Percentiles rank a stretch among this genome's conserved stretches.
Conservation (phyloP, 2,329 filamentous ascomycete species). For the Colletotrichum navitas region DNA sequence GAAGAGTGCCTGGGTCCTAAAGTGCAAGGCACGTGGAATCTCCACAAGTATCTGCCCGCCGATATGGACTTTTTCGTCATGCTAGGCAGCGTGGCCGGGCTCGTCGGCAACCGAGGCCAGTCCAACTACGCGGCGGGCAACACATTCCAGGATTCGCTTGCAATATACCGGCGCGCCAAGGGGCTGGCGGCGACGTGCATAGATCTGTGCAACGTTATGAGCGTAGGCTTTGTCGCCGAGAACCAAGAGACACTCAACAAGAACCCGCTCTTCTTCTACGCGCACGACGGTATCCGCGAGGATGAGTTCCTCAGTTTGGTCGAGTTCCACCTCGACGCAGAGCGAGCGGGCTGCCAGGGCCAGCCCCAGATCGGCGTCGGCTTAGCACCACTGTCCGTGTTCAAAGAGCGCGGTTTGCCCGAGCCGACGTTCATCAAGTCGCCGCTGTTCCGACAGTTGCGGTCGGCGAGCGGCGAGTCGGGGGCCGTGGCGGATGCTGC, state of each 20-base stretch:
- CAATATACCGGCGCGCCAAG: neutral
- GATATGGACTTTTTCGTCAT: conserved; percentile 53
- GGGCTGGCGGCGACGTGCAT: neutral
- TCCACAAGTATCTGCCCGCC: conserved; percentile 48
- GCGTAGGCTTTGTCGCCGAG: conserved; percentile 10
- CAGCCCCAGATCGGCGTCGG: conserved; percentile 21
- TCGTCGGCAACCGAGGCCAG: conserved; percentile 45
- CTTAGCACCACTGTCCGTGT: conserved; percentile 9
- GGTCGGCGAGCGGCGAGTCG: conserved; percentile 15
- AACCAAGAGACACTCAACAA: conserved; percentile 30
- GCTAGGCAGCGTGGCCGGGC: conserved; percentile 47
- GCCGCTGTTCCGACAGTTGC: conserved; percentile 22
- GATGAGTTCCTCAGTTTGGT: conserved; percentile 14
- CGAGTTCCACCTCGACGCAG: conserved; percentile 24
- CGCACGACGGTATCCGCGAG: neutral
- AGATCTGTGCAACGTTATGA: neutral
- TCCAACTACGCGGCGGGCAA: conserved; percentile 7
- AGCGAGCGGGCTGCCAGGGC: neutral
- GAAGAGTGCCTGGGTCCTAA: conserved; percentile 53
- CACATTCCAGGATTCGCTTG: conserved; percentile 5
- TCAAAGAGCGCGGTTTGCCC: conserved; percentile 21
- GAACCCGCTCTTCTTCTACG: conserved; percentile 2
- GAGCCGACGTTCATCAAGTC: conserved; percentile 28
- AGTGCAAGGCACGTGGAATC: conserved; percentile 47
- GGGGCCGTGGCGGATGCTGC: neutral